phyloP scores from a whole-genome alignment of 2,329 filamentous ascomycete species.

The Sphaerostilbella broomeana region DNA sequence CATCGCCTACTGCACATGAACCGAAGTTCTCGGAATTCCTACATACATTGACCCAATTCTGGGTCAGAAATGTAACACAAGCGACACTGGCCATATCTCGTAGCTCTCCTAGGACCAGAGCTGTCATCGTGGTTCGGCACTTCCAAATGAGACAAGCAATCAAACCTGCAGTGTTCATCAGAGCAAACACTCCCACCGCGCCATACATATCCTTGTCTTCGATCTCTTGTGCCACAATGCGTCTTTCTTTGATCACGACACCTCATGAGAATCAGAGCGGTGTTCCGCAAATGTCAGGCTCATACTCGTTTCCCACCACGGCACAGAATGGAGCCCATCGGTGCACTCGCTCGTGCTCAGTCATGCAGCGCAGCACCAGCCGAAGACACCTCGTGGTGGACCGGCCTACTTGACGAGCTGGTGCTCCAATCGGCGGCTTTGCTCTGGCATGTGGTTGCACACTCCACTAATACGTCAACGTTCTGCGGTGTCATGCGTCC shows the following conservation, averaged over 20 bases:
- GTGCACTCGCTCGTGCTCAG: too few species aligned
- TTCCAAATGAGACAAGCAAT: background rate
- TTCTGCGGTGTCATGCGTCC: slow-evolving; percentile 18
- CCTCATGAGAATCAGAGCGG: background rate
- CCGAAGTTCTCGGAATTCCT: too few species aligned
- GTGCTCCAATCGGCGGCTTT: slow-evolving; percentile 10
- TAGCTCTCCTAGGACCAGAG: background rate
- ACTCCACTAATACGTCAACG: slow-evolving; percentile 7
- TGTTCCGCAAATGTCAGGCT: background rate
- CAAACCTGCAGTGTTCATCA: background rate
- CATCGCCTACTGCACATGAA: too few species aligned
- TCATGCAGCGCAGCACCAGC: background rate
- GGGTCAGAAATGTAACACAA: too few species aligned
- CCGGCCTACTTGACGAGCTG: background rate
- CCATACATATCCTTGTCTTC: background rate
- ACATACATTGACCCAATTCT: too few species aligned
- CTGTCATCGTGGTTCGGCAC: background rate
- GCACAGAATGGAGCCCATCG: too few species aligned
- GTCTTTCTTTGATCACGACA: slow-evolving; percentile 4
- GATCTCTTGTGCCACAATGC: slow-evolving; percentile 6
- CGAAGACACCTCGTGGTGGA: too few species aligned
- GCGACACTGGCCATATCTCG: too few species aligned
- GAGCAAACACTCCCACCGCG: background rate
- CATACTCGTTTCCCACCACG: too few species aligned
- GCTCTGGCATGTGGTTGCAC: slow-evolving; percentile 14